A percentile compares a stretch with the other conserved stretches of the same genome.
These are phyloP conservation scores for Fusarium tjaetaba DNA, from an alignment of 2,329 filamentous ascomycete genomes.

Conservation along the genomic window DNA sequence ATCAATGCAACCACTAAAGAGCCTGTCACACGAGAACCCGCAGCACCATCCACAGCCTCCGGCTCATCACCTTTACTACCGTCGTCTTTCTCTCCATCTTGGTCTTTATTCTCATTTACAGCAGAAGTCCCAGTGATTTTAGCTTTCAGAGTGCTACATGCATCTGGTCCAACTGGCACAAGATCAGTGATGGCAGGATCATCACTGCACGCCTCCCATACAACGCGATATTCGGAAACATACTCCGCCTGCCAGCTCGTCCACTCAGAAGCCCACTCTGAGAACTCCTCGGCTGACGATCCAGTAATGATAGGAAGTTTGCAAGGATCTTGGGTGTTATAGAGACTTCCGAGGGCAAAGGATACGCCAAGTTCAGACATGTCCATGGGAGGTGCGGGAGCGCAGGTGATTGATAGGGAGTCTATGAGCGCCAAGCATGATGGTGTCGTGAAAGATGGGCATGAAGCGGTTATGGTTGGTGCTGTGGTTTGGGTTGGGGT, in stretches of 20 bases:
- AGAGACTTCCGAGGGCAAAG: slow-evolving; percentile 2
- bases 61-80: neutral
- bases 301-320: neutral
- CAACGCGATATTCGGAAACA: neutral
- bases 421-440: neutral
- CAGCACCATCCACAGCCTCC: neutral
- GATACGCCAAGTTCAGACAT: slow-evolving; percentile 1
- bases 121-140: neutral
- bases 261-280: neutral
- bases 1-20: neutral
- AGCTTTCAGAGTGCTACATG: slow-evolving; percentile 6
- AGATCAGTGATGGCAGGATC: neutral
- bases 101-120: too few relatives aligned
- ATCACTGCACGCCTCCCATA: neutral
- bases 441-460: neutral
- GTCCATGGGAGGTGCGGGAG: neutral
- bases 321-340: neutral
- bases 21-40: neutral
- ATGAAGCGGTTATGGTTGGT: neutral
- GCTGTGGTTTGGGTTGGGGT: neutral
- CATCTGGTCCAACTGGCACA: neutral
- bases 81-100: neutral
- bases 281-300: neutral
- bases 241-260: slow-evolving; percentile 3
- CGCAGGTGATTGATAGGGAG: neutral